Evolutionary conservation across 768 basidiomycete species (phyloP).

Genomic region (Lyophyllum semitale): DNA sequence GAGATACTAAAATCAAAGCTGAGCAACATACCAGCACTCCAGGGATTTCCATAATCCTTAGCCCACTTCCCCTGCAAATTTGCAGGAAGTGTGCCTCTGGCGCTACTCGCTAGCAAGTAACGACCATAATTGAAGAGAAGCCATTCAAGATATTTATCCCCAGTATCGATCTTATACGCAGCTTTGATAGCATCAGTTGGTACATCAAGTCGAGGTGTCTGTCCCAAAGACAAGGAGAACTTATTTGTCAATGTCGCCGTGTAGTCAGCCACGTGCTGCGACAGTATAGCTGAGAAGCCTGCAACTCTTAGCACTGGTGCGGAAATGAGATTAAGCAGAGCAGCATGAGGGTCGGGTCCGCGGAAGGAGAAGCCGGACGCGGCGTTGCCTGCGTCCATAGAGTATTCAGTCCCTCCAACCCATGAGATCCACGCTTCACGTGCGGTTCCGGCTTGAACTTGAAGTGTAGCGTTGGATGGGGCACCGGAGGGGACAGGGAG

Average conservation of each 20-base stretch:
- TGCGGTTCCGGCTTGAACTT: constrained; percentile 39
- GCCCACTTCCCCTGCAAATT: constrained; percentile 81
- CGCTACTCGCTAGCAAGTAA: constrained; percentile 64
- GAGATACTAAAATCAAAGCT: not conserved
- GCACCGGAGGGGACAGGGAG: constrained; percentile 28
- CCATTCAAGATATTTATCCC: constrained; percentile 74
- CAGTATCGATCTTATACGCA: constrained; percentile 53
- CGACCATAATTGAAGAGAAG: constrained; percentile 72
- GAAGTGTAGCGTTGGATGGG: constrained; percentile 47
- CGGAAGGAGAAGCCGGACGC: constrained; percentile 61
- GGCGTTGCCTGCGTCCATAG: constrained; percentile 59
- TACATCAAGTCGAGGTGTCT: constrained; percentile 49
- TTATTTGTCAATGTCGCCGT: constrained; percentile 36
- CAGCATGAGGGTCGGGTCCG: constrained; percentile 59
- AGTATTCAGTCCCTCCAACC: constrained; percentile 75
- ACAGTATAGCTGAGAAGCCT: constrained; percentile 41
- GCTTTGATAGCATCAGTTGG: constrained; percentile 61
- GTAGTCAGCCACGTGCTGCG: constrained; percentile 55
- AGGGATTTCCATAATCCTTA: constrained; percentile 51
- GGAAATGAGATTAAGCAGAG: constrained; percentile 40
- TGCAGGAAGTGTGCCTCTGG: constrained; percentile 63
- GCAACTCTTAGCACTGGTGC: constrained; percentile 20
- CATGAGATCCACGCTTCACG: constrained; percentile 67
- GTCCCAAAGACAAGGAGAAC: constrained; percentile 64
- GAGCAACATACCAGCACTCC: constrained; percentile 56